Base-by-base conservation (phyloP, 306 rosid genomes). In the Vigna angularis region DNA sequence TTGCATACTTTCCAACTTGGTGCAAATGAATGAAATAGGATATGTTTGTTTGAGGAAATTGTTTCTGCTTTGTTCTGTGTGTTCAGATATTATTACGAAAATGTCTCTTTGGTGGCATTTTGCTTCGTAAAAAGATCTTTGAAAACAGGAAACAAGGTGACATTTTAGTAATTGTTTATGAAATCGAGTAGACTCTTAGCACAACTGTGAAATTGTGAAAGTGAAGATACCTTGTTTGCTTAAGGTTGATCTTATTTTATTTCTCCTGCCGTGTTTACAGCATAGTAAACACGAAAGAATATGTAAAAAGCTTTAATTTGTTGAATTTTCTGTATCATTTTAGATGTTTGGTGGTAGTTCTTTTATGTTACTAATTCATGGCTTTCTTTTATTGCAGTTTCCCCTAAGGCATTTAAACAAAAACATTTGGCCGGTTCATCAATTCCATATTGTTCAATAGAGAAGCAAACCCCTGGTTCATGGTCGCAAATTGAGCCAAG, bases 401-500 rank as follows among this genome's bases (percentile, higher is more conserved):
- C 99, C 9, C 93, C 94, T 0, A 95, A 78, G 89, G 81, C 87
- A 12, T 86, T 88, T 61, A 84, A 56, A 24, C 94, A 83, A 83
- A 89, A 89, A 76, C 91, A 85, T 17, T 11, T 86, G 59, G 99
- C 97, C 0, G 98, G 98, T 82, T 86, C 87, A 6, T 77, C 86
- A 7, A 85, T 93, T 82, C 94, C 93, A 1, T 83, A 22, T 79
- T 95, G 93, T 72, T 80, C 93, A 18, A 26, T 84, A 72, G 97
- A 88, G 76, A 91, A 93, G 89, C 91, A 85, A 83, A 74, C 75
- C 81, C 84, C 87, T 1, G 88, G 96, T 80, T 88, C 93, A 65
- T 95, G 99, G 99, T 95, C 96, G 24, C 89, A 85, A 47, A 81
- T 93, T 81, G 98, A 95, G 70, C 91, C 99, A 80, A 81, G 87